Evolutionary conservation across 2,329 filamentous ascomycete genomes (phyloP).

Genomic region (Neospermospora avenae): DNA sequence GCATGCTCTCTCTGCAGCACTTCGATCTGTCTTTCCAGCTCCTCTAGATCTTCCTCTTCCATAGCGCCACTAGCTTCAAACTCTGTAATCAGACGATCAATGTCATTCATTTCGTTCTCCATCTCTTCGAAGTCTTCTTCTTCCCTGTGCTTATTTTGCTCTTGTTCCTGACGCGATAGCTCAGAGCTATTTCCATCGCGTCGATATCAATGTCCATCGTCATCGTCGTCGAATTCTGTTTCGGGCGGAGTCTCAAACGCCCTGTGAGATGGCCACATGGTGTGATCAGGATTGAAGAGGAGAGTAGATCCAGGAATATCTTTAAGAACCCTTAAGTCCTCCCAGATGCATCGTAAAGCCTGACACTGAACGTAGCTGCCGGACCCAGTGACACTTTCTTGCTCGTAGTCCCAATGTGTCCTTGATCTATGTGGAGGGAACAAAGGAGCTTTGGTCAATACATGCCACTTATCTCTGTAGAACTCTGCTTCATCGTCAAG

Average conservation of each 20-base stretch:
- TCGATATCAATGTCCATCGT: neutral
- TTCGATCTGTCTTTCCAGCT: neutral
- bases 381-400: neutral
- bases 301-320: neutral
- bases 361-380: neutral
- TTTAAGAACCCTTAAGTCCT: neutral
- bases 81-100: neutral
- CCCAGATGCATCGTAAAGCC: neutral
- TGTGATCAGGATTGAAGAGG: neutral
- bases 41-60: neutral
- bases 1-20: neutral
- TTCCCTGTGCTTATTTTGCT: neutral
- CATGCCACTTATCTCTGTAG: neutral
- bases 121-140: neutral
- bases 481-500: conserved; percentile 1
- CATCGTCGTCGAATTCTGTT: too few relatives aligned
- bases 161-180: conserved; percentile 1
- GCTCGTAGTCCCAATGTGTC: neutral
- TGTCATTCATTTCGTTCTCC: neutral
- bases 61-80: neutral
- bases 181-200: neutral
- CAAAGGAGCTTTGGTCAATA: too few relatives aligned
- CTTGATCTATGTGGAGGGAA: neutral
- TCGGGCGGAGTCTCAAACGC: neutral
- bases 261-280: neutral